Evolutionary conservation across 805 yeast species (phyloP).

Genomic region (Yarrowia sp.): DNA sequence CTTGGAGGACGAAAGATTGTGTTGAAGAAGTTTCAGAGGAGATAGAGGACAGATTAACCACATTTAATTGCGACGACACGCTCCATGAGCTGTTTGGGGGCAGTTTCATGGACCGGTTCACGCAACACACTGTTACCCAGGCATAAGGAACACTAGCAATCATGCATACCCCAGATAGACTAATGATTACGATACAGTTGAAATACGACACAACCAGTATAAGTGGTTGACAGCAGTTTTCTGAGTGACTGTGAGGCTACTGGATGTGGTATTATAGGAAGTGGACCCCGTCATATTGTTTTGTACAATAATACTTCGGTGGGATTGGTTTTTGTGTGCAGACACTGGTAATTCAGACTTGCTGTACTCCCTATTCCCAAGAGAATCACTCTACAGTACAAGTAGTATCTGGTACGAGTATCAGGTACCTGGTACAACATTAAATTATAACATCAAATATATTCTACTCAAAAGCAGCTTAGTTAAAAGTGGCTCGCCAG

Average conservation of each 20-base stretch:
- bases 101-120: background rate
- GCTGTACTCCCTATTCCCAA: no score
- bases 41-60: background rate
- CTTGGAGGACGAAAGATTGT: constrained; percentile 5
- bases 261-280: no score
- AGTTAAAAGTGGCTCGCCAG: background rate
- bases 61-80: background rate
- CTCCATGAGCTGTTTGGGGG: background rate
- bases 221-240: no score
- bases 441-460: background rate
- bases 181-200: background rate
- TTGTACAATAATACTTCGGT: no score
- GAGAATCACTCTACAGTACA: no score
- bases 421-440: no score
- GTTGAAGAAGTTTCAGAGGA: background rate
- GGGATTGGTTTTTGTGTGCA: no score
- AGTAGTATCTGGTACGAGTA: no score
- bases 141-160: background rate
- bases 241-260: no score
- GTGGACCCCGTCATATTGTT: no score
- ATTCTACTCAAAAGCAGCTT: background rate
- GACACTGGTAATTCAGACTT: no score
- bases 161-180: constrained; percentile 7
- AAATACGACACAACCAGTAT: no score
- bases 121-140: background rate